Evolutionary conservation across 768 basidiomycete species (phyloP).

Genomic region (Xerocomellus dryophilus): DNA sequence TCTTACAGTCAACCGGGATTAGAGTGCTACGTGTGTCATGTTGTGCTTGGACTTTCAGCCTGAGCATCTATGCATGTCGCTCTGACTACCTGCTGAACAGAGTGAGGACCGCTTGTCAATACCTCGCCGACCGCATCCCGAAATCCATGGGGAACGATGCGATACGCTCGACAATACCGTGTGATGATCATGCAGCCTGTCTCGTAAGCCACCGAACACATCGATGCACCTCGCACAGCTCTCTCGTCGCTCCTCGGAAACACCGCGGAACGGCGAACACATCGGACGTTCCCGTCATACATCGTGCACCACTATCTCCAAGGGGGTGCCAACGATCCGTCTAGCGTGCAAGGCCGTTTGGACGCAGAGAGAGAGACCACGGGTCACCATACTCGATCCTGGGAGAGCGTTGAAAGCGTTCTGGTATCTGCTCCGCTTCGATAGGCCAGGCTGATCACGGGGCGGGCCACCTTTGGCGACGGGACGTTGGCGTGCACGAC

Average conservation of each 20-base stretch:
- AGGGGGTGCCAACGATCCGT: background rate
- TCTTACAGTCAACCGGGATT: background rate
- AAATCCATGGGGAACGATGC: background rate
- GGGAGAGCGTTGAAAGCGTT: background rate
- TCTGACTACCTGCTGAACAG: background rate
- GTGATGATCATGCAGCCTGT: background rate
- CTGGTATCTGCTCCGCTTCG: background rate
- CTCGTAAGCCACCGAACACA: background rate
- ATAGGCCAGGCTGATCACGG: background rate
- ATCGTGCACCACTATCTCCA: conserved; percentile 2
- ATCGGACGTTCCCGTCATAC: conserved; percentile 1
- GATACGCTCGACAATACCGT: background rate
- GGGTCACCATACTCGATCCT: background rate
- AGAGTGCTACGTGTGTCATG: too few species aligned
- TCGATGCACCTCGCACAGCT: background rate
- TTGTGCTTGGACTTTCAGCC: background rate
- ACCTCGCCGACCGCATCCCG: too few species aligned
- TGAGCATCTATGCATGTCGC: background rate
- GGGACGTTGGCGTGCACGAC: too few species aligned
- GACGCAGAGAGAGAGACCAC: background rate
- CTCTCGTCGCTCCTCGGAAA: background rate
- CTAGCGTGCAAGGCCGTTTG: background rate
- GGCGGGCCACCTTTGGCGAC: too few species aligned
- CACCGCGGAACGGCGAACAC: conserved; percentile 4
- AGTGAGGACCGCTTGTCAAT: background rate